Base-by-base conservation (phyloP, 441 rosid species). In the Geranium incanum region DNA sequence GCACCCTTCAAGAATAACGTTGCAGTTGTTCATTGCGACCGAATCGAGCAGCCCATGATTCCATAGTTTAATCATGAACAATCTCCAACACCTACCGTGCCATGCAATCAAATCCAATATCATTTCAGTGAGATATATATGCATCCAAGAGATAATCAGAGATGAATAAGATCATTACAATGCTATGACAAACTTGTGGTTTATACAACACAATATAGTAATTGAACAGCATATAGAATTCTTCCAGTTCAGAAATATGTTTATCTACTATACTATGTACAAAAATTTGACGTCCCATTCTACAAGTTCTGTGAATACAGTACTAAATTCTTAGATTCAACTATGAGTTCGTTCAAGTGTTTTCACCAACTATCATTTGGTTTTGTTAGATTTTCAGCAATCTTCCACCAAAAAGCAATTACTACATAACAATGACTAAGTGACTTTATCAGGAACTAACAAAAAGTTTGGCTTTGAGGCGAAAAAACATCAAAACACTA, bases 61-160 rank as follows among this genome's bases (percentile, higher is more conserved):
- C 93, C 90, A 88, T 8, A 88, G 85, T 77, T 88, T 88, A 71
- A 86, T 81, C 89, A 88, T 84, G 70, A 88, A 88, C 71, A 88
- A 72, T 71, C 88, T 84, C 91, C 91, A 88, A 78, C 93, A 86
- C 89, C 92, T 87, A 76, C 11, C 11, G 11, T 39, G 43, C 8
- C 8, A 39, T 39, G 43, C 33, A 28, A 28, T 1, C 33, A 28
- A 28, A 28, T 28, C 33, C 33, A 28, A 28, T 28, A 28, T 28
- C 33, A 28, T 28, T 28, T 28, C 33, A 28, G 33, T 28, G 33
- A 28, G 33, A 28, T 28, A 28, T 28, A 28, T 21, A 28, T 28
- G 33, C 33, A 28, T 7, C 43, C 43, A 39, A 39, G 43, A 39
- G 43, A 39, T 39, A 7, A 39, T 43, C 11, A 43, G 50, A 43